These are phyloP conservation scores for Erysiphe pulchra DNA, from an alignment of 2,329 filamentous ascomycete genomes.

Conservation along the genomic window DNA sequence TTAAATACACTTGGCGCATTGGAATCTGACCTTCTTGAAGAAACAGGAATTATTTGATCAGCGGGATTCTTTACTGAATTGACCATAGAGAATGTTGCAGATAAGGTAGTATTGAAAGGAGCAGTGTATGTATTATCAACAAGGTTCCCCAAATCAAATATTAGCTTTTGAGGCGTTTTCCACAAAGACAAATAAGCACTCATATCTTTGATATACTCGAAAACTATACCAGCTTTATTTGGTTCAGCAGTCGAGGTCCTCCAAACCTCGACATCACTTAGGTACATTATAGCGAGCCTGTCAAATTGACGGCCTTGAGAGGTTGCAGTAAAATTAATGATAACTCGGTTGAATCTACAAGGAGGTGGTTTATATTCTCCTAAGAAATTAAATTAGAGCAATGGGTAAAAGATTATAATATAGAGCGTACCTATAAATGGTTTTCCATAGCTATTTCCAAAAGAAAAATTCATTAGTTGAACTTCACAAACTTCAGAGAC, in stretches of 20 bases:
- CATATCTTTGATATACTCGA: conserved; percentile 60
- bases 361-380: conserved; percentile 38
- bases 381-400: conserved; percentile 10
- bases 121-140: conserved; percentile 48
- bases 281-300: conserved; percentile 47
- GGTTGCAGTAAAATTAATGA: conserved; percentile 50
- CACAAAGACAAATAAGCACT: conserved; percentile 44
- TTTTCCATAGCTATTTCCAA: conserved; percentile 45
- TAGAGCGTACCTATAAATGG: conserved; percentile 39
- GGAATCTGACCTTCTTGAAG: conserved; percentile 22
- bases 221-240: conserved; percentile 40
- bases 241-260: conserved; percentile 65
- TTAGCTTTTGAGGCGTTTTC: conserved; percentile 41
- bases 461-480: conserved; percentile 43
- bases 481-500: conserved; percentile 20
- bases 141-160: conserved; percentile 57
- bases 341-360: conserved; percentile 47
- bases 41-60: conserved; percentile 42
- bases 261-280: conserved; percentile 59
- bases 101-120: conserved; percentile 46
- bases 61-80: conserved; percentile 22
- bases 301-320: conserved; percentile 53
- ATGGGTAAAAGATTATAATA: not conserved
- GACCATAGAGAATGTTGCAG: conserved; percentile 40
- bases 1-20: conserved; percentile 39